phyloP scores from a whole-genome alignment of 345 rosid genomes.

The Iberis pinnata region DNA sequence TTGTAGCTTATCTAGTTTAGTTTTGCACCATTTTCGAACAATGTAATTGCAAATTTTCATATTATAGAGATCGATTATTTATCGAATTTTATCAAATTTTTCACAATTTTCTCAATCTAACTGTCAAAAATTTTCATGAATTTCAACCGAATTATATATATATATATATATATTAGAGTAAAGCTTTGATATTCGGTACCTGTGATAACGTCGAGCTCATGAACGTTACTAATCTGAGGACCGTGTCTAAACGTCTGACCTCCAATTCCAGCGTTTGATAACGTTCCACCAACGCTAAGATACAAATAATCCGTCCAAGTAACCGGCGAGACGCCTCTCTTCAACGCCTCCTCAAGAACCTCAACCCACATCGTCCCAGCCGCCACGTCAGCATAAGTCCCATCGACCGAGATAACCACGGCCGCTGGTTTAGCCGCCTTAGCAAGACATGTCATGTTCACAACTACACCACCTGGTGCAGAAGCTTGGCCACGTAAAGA shows the following conservation, averaged over 20 bases:
- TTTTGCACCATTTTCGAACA: too few species aligned
- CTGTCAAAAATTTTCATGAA: too few species aligned
- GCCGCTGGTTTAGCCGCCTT: constrained; percentile 23
- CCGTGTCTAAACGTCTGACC: constrained; percentile 87
- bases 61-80: too few species aligned
- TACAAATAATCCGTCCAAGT: constrained; percentile 87
- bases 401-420: constrained; percentile 26
- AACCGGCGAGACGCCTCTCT: constrained; percentile 58
- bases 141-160: too few species aligned
- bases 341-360: constrained; percentile 42
- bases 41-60: too few species aligned
- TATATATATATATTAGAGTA: too few species aligned
- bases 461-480: constrained; percentile 57
- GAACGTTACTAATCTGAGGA: constrained; percentile 89
- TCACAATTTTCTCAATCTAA: too few species aligned
- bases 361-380: constrained; percentile 80
- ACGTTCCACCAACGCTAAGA: constrained; percentile 87
- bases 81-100: too few species aligned
- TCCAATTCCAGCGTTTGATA: constrained; percentile 88
- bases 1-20: too few species aligned
- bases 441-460: constrained; percentile 55
- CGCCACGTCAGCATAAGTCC: constrained; percentile 59
- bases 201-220: constrained; percentile 73
- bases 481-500: constrained; percentile 72
- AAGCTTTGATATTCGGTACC: constrained; percentile 41